Evolutionary conservation across 106 monocot species (phyloP).

Genomic region (Iris macrosiphon): DNA sequence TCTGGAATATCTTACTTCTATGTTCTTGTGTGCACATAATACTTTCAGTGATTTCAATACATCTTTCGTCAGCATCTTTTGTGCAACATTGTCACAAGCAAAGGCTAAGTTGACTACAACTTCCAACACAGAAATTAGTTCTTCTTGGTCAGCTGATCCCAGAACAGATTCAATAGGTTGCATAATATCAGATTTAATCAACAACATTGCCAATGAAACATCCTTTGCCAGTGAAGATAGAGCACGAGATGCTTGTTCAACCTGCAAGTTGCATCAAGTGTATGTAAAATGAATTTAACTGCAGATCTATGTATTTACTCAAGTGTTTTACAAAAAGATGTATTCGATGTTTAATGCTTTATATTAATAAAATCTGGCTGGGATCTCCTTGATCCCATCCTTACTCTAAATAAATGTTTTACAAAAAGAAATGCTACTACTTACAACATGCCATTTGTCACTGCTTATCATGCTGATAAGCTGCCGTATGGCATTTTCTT

Average conservation of each 20-base stretch:
- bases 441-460: constrained; percentile 86
- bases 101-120: constrained; percentile 81
- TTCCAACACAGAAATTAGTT: constrained; percentile 81
- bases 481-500: constrained; percentile 92
- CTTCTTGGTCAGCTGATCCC: constrained; percentile 62
- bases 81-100: constrained; percentile 87
- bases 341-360: too few relatives aligned
- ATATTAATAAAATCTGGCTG: too few relatives aligned
- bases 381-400: too few relatives aligned
- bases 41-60: constrained; percentile 79
- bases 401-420: background rate
- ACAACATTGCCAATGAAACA: constrained; percentile 79
- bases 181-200: constrained; percentile 93
- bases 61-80: constrained; percentile 95
- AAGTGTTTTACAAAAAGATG: too few relatives aligned
- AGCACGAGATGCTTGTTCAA: constrained; percentile 94
- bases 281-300: too few relatives aligned
- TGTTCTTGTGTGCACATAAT: constrained; percentile 78
- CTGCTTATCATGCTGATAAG: constrained; percentile 99
- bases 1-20: constrained; percentile 37
- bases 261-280: constrained; percentile 37
- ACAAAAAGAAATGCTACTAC: background rate
- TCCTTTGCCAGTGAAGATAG: constrained; percentile 86
- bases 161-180: constrained; percentile 80
- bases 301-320: too few relatives aligned